Base-by-base conservation (phyloP, 352 stramenopile species). In the Aphanomyces astaci region DNA sequence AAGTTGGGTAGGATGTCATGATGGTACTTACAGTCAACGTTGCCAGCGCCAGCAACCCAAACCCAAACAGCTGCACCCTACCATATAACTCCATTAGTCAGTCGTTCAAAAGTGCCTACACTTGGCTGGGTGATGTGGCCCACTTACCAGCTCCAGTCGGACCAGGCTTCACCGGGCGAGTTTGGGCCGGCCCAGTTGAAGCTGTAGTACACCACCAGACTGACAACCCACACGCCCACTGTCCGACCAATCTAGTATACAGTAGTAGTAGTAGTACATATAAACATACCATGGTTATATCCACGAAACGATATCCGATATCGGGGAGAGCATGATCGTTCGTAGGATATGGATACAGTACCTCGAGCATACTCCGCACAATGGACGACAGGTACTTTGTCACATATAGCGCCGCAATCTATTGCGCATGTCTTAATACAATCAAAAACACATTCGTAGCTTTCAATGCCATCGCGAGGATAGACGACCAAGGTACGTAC, bases 291-390 rank as follows among this genome's bases (percentile, higher is more conserved):
- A 62, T 30, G n/a, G n/a, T n/a, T n/a, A n/a, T n/a, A n/a, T n/a
- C n/a, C n/a, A n/a, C n/a, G n/a, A n/a, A n/a, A n/a, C n/a, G n/a
- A n/a, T n/a, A n/a, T n/a, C n/a, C n/a, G n/a, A n/a, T n/a, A n/a
- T n/a, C n/a, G n/a, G n/a, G 54, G 25, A 11, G 7, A 63, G 9
- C 43, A 63, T 63, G 36, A 55, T n/a, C 22, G 22, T 15, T 0
- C 48, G 25, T 55, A 7, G 48, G 28, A 7, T 15, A 55, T 13
- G 17, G 48, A 13, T 30, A 19, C 24, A n/a, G 3, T 60, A 59
- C 40, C 62, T 72, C 66, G 25, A 72, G 28, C 48, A 72, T 72
- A 40, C 45, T 64, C 15, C 66, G 66, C 15, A 72, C 63, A 52
- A 72, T 24, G 7, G 66, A 46, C 22, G 56, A 69, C 4, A 66